phyloP scores from a whole-genome alignment of 2,329 filamentous ascomycete species.

The Fusarium sp. region DNA sequence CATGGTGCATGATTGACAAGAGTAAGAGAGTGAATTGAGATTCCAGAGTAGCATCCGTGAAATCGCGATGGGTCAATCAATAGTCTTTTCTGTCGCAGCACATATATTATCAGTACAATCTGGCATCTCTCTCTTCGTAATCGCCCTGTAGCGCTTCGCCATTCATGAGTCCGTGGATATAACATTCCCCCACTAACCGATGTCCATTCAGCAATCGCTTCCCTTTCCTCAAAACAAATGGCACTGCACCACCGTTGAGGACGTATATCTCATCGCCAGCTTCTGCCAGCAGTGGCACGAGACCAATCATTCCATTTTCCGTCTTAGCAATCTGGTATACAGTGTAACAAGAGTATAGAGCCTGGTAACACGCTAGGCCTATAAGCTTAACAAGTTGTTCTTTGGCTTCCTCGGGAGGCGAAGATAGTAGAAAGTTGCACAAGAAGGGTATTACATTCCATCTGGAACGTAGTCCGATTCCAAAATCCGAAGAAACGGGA shows the following conservation, averaged over 20 bases:
- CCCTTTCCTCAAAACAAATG: not conserved
- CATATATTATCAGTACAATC: not conserved
- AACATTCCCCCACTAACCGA: not conserved
- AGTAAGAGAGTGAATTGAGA: not conserved
- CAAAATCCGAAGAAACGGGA: not conserved
- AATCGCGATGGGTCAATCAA: not conserved
- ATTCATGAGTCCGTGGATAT: not conserved
- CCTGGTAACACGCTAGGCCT: not conserved
- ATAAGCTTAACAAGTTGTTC: not conserved
- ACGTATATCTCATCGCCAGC: not conserved
- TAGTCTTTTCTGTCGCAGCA: not conserved
- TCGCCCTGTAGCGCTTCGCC: not conserved
- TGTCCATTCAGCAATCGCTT: not conserved
- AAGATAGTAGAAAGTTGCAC: fast-evolving
- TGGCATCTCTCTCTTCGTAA: not conserved
- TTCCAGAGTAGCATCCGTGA: not conserved
- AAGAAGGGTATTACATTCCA: fast-evolving
- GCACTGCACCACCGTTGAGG: not conserved
- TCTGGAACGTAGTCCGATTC: not conserved
- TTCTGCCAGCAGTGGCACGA: not conserved
- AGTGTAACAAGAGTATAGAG: not conserved
- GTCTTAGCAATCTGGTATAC: not conserved
- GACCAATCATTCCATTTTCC: not conserved
- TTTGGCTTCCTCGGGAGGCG: not conserved
- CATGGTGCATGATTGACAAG: not conserved